phyloP scores from a whole-genome alignment of 208 protist genomes.

The Crithidia thermophila region DNA sequence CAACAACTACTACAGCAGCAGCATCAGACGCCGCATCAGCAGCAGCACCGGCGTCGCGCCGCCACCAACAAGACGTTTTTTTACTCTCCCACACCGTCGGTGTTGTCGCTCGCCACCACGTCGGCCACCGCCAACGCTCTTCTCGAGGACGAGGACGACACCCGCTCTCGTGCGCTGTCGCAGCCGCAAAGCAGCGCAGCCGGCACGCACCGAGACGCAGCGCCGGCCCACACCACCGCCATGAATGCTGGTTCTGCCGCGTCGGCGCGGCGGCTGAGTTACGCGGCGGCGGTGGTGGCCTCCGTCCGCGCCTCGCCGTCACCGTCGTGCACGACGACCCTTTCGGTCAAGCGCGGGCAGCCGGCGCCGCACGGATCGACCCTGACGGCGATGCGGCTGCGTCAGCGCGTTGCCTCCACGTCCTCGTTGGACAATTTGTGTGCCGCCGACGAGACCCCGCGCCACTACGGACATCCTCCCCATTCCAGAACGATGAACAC shows the following conservation, averaged over 20 bases:
- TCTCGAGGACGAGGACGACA: not conserved
- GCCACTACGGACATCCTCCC: no score
- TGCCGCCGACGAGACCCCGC: not conserved
- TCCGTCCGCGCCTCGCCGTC: not conserved
- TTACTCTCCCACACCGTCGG: constrained; percentile 27
- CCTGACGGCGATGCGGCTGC: not conserved
- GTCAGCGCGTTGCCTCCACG: not conserved
- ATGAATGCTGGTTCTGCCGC: not conserved
- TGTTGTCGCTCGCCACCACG: constrained; percentile 15
- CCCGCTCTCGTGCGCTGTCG: not conserved
- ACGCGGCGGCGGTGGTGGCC: not conserved
- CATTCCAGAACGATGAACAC: not conserved
- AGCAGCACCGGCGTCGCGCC: constrained; percentile 20
- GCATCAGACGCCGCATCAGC: constrained; percentile 11
- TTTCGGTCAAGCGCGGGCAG: not conserved
- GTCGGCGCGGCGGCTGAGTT: not conserved
- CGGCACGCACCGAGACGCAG: no score
- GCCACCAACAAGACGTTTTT: constrained; percentile 24
- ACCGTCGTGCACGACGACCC: not conserved
- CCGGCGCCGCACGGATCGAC: not conserved
- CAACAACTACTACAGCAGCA: constrained; percentile 24
- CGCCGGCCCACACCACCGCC: no score
- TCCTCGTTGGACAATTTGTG: constrained; percentile 3
- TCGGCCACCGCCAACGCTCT: not conserved
- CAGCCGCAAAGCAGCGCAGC: not conserved